Evolutionary conservation across 2,329 filamentous ascomycete species (phyloP).

Genomic region (Coniochaeta hoffmannii): DNA sequence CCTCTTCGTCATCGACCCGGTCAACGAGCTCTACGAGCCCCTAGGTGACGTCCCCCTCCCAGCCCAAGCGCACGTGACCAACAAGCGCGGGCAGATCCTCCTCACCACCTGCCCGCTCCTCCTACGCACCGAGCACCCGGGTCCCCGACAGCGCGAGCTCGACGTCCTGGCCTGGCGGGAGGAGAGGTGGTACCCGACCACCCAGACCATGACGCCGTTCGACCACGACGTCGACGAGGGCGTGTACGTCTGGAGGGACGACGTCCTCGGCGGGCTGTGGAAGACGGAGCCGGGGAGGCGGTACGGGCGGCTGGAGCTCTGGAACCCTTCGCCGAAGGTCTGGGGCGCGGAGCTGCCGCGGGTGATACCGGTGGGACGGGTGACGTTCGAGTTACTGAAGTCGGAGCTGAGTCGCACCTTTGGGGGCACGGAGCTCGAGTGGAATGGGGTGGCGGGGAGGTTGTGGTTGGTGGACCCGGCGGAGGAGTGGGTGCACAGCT

Average conservation of each 20-base stretch:
- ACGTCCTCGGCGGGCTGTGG: background rate
- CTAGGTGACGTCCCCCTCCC: background rate
- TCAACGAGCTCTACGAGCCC: background rate
- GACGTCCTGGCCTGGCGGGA: background rate
- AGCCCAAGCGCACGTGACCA: background rate
- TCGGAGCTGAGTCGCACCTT: too few species aligned
- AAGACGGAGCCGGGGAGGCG: background rate
- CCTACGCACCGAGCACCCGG: background rate
- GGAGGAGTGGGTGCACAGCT: background rate
- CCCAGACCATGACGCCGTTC: background rate
- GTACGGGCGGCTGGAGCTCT: background rate
- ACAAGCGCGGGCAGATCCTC: background rate
- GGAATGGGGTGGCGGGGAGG: background rate
- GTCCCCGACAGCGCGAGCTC: background rate
- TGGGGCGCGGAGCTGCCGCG: too few species aligned
- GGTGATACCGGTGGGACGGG: too few species aligned
- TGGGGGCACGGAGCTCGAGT: too few species aligned
- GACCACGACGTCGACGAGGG: background rate
- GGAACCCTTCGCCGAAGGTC: too few species aligned
- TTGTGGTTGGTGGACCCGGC: background rate
- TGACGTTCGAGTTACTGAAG: too few species aligned
- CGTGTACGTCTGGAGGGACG: background rate
- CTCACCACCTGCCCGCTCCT: background rate
- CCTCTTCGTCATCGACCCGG: background rate
- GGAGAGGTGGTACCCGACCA: background rate